These are phyloP conservation scores for Pseudovirgaria hyperparasitica DNA, from an alignment of 2,329 filamentous ascomycete species.

Conservation along the genomic window DNA sequence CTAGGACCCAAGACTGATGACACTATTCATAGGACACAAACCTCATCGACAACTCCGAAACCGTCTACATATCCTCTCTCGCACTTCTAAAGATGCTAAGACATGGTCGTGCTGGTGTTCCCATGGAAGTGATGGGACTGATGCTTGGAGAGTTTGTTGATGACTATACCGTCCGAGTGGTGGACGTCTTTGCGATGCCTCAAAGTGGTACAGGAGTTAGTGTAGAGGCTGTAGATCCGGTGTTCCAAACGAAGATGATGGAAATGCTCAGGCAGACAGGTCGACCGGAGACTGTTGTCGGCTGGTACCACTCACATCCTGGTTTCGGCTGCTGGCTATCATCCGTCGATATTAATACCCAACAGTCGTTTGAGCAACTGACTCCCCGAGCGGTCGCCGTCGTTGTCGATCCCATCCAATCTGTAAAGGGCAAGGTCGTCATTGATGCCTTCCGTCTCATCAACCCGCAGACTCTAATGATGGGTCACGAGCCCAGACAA, in stretches of 20 bases:
- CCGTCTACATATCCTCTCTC: slow-evolving; percentile 96
- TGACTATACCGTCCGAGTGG: slow-evolving; percentile 95
- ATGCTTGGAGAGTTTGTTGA: slow-evolving; percentile 99
- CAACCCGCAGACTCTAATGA: slow-evolving; percentile 94
- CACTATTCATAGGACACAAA: slow-evolving; percentile 59
- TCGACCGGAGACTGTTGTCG: slow-evolving; percentile 89
- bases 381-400: slow-evolving; percentile 94
- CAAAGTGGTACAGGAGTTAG: slow-evolving; percentile 97
- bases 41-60: slow-evolving; percentile 97
- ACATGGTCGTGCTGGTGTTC: slow-evolving; percentile 91
- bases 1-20: not conserved
- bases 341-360: slow-evolving; percentile 97
- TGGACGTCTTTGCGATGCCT: slow-evolving; percentile 98
- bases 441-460: slow-evolving; percentile 98
- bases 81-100: slow-evolving; percentile 97
- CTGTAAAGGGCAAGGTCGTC: slow-evolving; percentile 98
- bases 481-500: slow-evolving; percentile 93
- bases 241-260: slow-evolving; percentile 99
- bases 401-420: slow-evolving; percentile 96
- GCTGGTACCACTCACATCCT: slow-evolving; percentile 99
- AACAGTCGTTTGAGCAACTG: slow-evolving; percentile 98
- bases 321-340: slow-evolving; percentile 99
- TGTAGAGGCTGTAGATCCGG: slow-evolving; percentile 94
- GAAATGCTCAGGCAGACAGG: slow-evolving; percentile 98
- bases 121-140: slow-evolving; percentile 99